Percentiles rank a stretch among this genome's conserved stretches.
Conservation (phyloP, 305 asterid genomes). For the Fraxinus sp. region DNA sequence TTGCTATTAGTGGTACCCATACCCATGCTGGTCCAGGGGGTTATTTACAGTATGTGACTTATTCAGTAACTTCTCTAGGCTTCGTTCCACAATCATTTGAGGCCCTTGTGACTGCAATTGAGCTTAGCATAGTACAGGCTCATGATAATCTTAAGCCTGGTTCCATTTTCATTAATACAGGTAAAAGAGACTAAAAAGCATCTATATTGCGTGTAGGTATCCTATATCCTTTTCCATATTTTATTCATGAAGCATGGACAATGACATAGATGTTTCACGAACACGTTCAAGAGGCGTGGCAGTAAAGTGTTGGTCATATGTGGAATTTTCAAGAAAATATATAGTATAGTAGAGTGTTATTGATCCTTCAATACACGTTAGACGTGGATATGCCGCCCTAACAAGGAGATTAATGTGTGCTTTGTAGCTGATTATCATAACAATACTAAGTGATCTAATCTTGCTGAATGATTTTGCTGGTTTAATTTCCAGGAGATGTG, state of each 20-base stretch:
- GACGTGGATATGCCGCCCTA: not conserved
- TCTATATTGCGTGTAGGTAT: not conserved
- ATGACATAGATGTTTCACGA: not conserved
- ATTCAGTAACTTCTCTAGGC: conserved; percentile 52
- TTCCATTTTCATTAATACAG: conserved; percentile 44
- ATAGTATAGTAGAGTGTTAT: not conserved
- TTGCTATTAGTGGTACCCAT: conserved; percentile 65
- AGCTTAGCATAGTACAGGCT: conserved; percentile 53
- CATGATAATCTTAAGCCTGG: conserved; percentile 45
- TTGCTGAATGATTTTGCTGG: not conserved
- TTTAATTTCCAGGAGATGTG: conserved; percentile 38
- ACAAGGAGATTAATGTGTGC: not conserved
- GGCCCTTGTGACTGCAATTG: conserved; percentile 47
- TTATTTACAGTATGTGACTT: conserved; percentile 53
- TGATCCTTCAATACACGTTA: not conserved
- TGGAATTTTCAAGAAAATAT: not conserved
- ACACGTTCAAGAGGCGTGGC: not conserved
- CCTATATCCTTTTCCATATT: not conserved
- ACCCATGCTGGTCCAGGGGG: conserved; percentile 75
- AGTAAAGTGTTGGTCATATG: not conserved
- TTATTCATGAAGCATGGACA: not conserved
- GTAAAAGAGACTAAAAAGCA: conserved; percentile 13
- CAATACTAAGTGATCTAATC: not conserved
- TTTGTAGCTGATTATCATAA: not conserved
- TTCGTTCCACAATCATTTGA: conserved; percentile 61